Conservation (phyloP, 306 rosid genomes). For the Prunus dulcis region DNA sequence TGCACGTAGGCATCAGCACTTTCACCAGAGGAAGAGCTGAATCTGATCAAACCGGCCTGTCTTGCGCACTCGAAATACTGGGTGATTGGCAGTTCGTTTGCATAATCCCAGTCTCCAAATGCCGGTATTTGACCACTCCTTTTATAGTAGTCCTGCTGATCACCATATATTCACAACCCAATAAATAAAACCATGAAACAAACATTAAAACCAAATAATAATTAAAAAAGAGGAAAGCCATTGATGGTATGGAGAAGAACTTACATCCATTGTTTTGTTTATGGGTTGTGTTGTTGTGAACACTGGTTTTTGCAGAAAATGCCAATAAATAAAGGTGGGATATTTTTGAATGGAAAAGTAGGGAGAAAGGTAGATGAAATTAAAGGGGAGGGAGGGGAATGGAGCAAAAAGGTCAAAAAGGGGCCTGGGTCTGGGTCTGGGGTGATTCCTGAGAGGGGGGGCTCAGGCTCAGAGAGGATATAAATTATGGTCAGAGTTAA, state of each 20-base stretch:
- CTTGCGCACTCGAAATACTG: constrained; percentile 87
- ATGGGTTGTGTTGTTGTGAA: neutral
- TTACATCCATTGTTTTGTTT: constrained; percentile 23
- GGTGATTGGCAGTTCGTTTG: constrained; percentile 78
- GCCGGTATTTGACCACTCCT: constrained; percentile 83
- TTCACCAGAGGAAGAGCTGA: constrained; percentile 79
- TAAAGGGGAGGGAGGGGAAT: neutral
- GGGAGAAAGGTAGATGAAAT: neutral
- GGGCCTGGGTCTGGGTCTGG: neutral
- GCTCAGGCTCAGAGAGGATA: constrained; percentile 4
- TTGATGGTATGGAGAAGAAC: neutral
- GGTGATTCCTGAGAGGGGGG: neutral
- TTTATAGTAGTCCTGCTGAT: constrained; percentile 37
- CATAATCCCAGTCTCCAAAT: constrained; percentile 90
- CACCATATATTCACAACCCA: neutral
- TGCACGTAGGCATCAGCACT: constrained; percentile 33
- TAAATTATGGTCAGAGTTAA: constrained; percentile 37
- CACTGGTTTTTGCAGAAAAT: neutral
- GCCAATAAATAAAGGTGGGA: neutral
- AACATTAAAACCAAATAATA: neutral
- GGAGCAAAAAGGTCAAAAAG: constrained; percentile 20
- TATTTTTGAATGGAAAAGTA: neutral
- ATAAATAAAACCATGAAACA: neutral
- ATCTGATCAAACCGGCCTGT: constrained; percentile 78
- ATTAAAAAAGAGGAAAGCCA: neutral